Conservation (phyloP, 108 stramenopile species). For the Discostella stelligeroides region DNA sequence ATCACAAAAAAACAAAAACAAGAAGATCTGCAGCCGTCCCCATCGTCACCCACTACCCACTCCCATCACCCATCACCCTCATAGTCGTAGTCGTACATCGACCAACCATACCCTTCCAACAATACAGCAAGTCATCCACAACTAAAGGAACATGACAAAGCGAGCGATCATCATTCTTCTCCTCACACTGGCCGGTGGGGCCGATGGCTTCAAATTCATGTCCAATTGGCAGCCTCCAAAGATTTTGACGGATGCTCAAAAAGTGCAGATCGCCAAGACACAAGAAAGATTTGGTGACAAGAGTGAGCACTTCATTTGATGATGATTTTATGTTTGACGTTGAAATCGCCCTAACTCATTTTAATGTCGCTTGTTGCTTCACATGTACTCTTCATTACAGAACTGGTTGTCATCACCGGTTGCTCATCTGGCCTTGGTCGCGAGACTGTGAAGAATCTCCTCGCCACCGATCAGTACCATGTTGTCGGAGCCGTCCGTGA, state of each 20-base stretch:
- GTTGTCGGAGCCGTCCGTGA: conserved; percentile 90
- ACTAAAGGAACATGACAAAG: conserved; percentile 17
- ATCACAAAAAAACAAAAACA: too few relatives aligned
- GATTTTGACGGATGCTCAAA: conserved; percentile 56
- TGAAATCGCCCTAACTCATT: background rate
- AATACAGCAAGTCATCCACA: background rate
- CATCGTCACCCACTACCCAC: too few relatives aligned
- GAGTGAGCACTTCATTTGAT: conserved; percentile 58
- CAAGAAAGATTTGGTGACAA: conserved; percentile 78
- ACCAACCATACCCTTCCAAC: background rate
- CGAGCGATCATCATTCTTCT: conserved; percentile 24
- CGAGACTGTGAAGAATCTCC: conserved; percentile 82
- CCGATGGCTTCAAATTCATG: conserved; percentile 77
- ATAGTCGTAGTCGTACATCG: too few relatives aligned
- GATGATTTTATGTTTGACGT: conserved; percentile 2
- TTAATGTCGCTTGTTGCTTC: background rate
- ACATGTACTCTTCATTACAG: conserved; percentile 39
- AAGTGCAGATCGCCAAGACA: conserved; percentile 55
- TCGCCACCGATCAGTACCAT: conserved; percentile 81
- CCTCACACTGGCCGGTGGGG: conserved; percentile 38
- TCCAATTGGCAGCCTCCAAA: conserved; percentile 69
- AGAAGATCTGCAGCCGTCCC: too few relatives aligned
- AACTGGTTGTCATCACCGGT: conserved; percentile 89
- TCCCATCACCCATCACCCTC: too few relatives aligned
- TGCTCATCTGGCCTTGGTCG: conserved; percentile 89